Evolutionary conservation across 257 asterid genomes (phyloP), one percentile per base, ranked within the genome.

Genomic region (Ocimum tenuiflorum): DNA sequence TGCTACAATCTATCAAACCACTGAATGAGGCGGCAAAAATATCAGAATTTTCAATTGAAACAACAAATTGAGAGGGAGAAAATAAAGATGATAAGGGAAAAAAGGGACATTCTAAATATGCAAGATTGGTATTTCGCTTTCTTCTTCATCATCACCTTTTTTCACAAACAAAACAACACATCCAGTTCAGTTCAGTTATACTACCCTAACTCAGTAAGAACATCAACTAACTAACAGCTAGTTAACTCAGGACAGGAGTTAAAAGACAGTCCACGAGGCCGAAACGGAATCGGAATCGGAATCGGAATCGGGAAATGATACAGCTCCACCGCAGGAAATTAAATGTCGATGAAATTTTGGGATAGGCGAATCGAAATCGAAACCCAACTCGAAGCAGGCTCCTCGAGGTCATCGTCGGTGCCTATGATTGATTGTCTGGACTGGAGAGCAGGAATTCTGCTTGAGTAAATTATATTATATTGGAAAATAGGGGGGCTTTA

Each of bases 321-420:
- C 12, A 83, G 55, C 33, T 75, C 91, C 12, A 85, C 74, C 3
- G 94, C 95, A 0, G 96, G 96, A n/a, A n/a, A n/a, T n/a, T n/a
- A 4, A 89, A 87, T 20, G 84, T 65, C 3, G 78, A 50, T 0
- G 81, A 64, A 10, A 87, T 73, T 38, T 77, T 85, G 5, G 78
- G 85, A 67, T 87, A 29, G 77, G 51, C 1, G 95, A 79, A 55
- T 83, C 84, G 68, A 85, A 70, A 46, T 73, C 61, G 69, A 86
- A 84, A 0, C 96, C 96, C 31, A 89, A 52, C 9, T 86, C 96
- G 12, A 86, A 70, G 75, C 90, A 87, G 29, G 77, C 69, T 89
- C 95, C 0, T 87, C 89, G 14, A 89, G 17, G 61, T 89, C 97
- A 6, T 78, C 83, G 51, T 79, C 63, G 3, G 88, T 85, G n/a